phyloP scores from a whole-genome alignment of 139 green algal genomes.

The Limnomonas spitsbergensis region DNA sequence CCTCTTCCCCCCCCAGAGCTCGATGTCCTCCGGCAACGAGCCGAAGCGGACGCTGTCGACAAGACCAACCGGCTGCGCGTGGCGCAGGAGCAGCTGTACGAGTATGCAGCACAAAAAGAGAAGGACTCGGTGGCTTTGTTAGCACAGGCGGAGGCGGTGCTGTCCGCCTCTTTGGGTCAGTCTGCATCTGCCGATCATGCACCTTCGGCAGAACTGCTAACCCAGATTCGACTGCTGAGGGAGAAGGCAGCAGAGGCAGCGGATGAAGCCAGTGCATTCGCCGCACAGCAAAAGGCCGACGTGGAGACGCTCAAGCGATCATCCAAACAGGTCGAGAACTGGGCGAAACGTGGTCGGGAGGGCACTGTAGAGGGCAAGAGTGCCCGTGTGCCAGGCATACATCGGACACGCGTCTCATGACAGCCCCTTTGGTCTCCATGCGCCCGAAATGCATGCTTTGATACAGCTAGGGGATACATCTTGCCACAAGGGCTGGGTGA shows the following conservation, averaged over 20 bases:
- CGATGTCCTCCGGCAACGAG: conserved; percentile 58
- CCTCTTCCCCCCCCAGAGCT: conserved; percentile 73
- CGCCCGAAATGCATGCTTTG: too few relatives aligned
- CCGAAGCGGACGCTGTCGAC: conserved; percentile 69
- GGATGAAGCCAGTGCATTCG: conserved; percentile 50
- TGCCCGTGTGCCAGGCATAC: too few relatives aligned
- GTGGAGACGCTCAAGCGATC: conserved; percentile 62
- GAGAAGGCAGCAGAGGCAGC: conserved; percentile 42
- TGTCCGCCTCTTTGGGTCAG: not conserved
- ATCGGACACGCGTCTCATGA: too few relatives aligned
- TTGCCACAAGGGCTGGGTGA: too few relatives aligned
- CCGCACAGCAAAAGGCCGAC: conserved; percentile 56
- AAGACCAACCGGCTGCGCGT: conserved; percentile 58
- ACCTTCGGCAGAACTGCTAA: not conserved
- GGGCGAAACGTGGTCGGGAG: too few relatives aligned
- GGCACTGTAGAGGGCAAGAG: too few relatives aligned
- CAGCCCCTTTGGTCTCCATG: not conserved
- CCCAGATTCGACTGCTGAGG: conserved; percentile 18
- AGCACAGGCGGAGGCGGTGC: not conserved
- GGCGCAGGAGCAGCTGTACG: conserved; percentile 72
- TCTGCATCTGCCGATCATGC: conserved; percentile 1
- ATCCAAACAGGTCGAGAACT: conserved; percentile 46
- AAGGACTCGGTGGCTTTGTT: conserved; percentile 6
- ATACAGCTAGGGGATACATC: too few relatives aligned
- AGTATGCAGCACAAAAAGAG: conserved; percentile 71